A percentile compares a stretch with the other conserved stretches of the same genome.
Conservation (phyloP, 495 filamentous ascomycete species). For the Annulohypoxylon nitens region DNA sequence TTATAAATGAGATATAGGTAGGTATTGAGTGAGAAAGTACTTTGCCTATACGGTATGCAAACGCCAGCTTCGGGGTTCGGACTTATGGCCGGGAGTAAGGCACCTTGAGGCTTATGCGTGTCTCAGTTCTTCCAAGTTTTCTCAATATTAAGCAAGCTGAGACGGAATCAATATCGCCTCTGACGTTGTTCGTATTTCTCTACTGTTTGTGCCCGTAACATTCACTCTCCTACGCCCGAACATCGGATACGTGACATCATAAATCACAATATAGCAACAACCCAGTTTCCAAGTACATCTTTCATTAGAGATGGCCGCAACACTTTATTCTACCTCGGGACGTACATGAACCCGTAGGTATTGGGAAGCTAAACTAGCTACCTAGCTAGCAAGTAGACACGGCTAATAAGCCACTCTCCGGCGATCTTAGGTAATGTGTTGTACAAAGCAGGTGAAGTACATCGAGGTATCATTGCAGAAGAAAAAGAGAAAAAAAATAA, state of each 20-base stretch:
- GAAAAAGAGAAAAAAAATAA: not conserved
- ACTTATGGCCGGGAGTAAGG: too few species aligned
- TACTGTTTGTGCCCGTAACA: not conserved
- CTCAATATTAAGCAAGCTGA: not conserved
- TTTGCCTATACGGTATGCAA: too few species aligned
- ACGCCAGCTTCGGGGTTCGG: too few species aligned
- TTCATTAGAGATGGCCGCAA: slow-evolving; percentile 14
- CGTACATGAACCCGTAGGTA: not conserved
- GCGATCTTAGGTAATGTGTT: not conserved
- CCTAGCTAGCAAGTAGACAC: slow-evolving; percentile 9
- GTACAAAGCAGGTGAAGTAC: slow-evolving; percentile 16
- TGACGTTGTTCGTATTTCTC: not conserved
- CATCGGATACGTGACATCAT: not conserved
- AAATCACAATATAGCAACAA: not conserved
- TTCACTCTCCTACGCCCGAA: not conserved
- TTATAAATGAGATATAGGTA: too few species aligned
- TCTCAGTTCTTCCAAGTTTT: too few species aligned
- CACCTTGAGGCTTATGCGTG: too few species aligned
- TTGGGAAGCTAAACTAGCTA: not conserved
- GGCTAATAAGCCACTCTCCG: not conserved
- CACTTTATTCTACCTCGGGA: slow-evolving; percentile 19
- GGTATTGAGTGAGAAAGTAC: too few species aligned
- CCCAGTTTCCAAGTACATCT: not conserved
- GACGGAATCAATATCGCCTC: too few species aligned
- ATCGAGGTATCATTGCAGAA: slow-evolving; percentile 40